These are phyloP conservation scores for Phytopythium sindhum DNA, from an alignment of 352 stramenopile genomes.

Conservation along the genomic window DNA sequence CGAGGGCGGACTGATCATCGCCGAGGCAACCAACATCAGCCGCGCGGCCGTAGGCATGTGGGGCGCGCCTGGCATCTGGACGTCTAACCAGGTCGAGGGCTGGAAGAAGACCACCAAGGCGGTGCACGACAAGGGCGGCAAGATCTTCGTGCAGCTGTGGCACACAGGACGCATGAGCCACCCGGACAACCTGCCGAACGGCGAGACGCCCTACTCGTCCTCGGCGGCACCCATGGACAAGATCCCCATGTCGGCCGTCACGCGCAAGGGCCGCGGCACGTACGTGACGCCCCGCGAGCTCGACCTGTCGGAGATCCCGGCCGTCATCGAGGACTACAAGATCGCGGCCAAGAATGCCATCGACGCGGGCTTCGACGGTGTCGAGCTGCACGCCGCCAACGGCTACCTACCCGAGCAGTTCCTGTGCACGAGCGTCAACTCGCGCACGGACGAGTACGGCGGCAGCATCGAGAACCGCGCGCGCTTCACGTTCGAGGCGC, in stretches of 20 bases:
- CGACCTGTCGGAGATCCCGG: conserved; percentile 60
- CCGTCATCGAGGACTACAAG: conserved; percentile 24
- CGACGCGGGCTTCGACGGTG: conserved; percentile 22
- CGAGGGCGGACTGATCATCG: conserved; percentile 35
- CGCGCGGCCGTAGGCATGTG: conserved; percentile 16
- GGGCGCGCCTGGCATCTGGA: conserved; percentile 40
- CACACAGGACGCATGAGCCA: conserved; percentile 76
- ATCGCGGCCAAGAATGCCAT: conserved; percentile 17
- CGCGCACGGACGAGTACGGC: conserved; percentile 76
- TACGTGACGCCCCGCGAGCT: conserved; percentile 57
- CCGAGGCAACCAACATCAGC: conserved; percentile 42
- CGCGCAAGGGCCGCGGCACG: conserved; percentile 19
- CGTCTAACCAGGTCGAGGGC: conserved; percentile 31
- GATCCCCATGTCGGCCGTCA: conserved; percentile 19
- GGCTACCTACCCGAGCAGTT: conserved; percentile 91
- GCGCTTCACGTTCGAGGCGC: conserved; percentile 40
- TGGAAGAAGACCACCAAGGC: conserved; percentile 55
- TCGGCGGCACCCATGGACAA: conserved; percentile 23
- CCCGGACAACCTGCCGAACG: conserved; percentile 46
- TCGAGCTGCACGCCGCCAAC: conserved; percentile 56
- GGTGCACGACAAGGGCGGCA: conserved; percentile 74
- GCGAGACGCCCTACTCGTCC: conserved; percentile 43
- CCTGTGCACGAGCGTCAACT: conserved; percentile 66
- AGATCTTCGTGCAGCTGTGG: conserved; percentile 88
- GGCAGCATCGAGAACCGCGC: conserved; percentile 74